phyloP scores from a whole-genome alignment of 768 basidiomycete genomes.

The Termitomyces sp. region DNA sequence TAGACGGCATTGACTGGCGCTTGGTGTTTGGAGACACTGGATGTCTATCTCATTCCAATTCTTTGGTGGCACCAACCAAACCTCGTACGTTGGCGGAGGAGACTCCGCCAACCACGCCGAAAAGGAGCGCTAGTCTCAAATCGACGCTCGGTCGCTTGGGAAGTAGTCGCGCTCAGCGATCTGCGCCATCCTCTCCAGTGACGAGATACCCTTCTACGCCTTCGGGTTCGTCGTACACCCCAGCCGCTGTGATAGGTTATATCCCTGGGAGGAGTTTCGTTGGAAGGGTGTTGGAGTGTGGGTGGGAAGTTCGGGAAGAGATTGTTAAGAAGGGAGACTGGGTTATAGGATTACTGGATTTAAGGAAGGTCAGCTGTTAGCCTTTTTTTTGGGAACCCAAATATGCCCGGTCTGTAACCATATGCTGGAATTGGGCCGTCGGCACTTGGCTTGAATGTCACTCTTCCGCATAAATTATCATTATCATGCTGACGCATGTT shows the following conservation, averaged over 20 bases:
- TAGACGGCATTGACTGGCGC: conserved; percentile 69
- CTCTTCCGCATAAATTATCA: neutral
- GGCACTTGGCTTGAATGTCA: conserved; percentile 2
- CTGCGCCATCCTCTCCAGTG: conserved; percentile 1
- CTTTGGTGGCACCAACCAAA: neutral
- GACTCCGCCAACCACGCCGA: conserved; percentile 9
- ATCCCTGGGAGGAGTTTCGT: conserved; percentile 87
- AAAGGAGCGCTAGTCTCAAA: conserved; percentile 14
- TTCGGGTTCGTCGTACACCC: conserved; percentile 2
- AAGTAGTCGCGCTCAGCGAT: conserved; percentile 2
- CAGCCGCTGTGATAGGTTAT: conserved; percentile 50
- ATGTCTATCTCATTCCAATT: conserved; percentile 3
- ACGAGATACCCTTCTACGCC: neutral
- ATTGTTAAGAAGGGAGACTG: conserved; percentile 73
- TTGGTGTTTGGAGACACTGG: conserved; percentile 37
- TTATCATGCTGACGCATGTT: conserved; percentile 11
- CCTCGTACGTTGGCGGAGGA: conserved; percentile 6
- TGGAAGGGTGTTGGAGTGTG: conserved; percentile 76
- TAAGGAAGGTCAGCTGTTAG: conserved; percentile 59
- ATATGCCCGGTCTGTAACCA: neutral
- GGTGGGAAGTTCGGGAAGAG: conserved; percentile 73
- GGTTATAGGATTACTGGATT: conserved; percentile 77
- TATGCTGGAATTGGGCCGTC: neutral
- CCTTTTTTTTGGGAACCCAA: neutral
- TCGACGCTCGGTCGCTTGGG: conserved; percentile 16